These are phyloP conservation scores for Cyberlindnera maritima DNA, from an alignment of 805 yeast species.

Conservation along the genomic window DNA sequence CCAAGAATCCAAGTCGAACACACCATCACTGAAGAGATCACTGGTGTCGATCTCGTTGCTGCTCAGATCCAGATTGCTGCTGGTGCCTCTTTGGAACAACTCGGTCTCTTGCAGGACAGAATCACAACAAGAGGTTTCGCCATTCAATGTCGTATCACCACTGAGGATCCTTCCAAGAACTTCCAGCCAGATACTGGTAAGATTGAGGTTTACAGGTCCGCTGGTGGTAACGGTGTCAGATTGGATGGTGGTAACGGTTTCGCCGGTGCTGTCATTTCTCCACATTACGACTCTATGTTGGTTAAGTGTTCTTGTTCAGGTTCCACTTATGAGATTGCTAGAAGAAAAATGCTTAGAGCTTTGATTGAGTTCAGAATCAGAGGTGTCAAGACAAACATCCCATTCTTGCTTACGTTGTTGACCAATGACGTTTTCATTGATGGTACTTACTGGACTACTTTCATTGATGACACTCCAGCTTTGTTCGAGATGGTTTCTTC, in stretches of 20 bases:
- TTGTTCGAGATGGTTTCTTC: slow-evolving; percentile 92
- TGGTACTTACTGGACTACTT: slow-evolving; percentile 97
- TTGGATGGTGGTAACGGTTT: slow-evolving; percentile 98
- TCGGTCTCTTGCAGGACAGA: slow-evolving; percentile 91
- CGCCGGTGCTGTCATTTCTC: slow-evolving; percentile 94
- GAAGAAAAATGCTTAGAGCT: slow-evolving; percentile 97
- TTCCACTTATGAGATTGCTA: slow-evolving; percentile 91
- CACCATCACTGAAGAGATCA: slow-evolving; percentile 97
- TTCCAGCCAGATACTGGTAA: slow-evolving; percentile 99
- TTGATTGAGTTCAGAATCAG: slow-evolving; percentile 96
- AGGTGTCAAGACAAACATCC: slow-evolving; percentile 98
- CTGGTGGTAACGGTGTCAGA: slow-evolving; percentile 99
- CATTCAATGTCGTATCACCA: slow-evolving; percentile 97
- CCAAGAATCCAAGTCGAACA: slow-evolving; percentile 99
- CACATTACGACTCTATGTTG: slow-evolving; percentile 97
- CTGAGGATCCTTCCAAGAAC: slow-evolving; percentile 94
- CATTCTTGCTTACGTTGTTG: slow-evolving; percentile 86
- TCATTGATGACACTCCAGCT: slow-evolving; percentile 96
- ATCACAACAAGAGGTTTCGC: slow-evolving; percentile 97
- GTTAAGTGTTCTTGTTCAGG: slow-evolving; percentile 98
- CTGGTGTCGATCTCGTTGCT: slow-evolving; percentile 96
- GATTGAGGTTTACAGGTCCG: slow-evolving; percentile 94
- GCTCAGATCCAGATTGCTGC: slow-evolving; percentile 99
- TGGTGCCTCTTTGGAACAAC: slow-evolving; percentile 89
- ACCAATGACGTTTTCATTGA: slow-evolving; percentile 84